Base-by-base conservation (phyloP, 768 basidiomycete species). In the Hypholoma sublateritium region DNA sequence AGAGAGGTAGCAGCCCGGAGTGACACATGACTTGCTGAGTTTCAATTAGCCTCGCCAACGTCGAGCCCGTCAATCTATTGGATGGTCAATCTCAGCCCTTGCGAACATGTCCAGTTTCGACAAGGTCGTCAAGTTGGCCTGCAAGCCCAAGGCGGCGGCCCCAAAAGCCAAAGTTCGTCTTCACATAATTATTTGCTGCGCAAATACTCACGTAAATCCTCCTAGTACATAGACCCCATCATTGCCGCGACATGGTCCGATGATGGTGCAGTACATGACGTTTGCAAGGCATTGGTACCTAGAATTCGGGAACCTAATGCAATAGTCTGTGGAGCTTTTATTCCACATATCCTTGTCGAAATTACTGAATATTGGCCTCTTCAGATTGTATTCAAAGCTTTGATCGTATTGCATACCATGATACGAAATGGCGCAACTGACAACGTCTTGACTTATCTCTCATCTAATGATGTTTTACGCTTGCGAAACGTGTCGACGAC, bases 221-320 rank as follows among this genome's bases (percentile, higher is more conserved):
- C 46, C 21, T 69, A 98, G 94, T 99, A 98, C 76, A 81, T 99
- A 59, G 95, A 98, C 77, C 87, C 92, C 21, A 94, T 99, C 71
- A 89, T 99, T 62, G 89, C 93, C 53, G 93, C 94, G 28, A 98
- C 96, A n/a, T 98, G 93, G 85, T 88, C 89, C 16, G 91, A 96
- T 57, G 96, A 98, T 66, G 95, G 95, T 24, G 86, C 93, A 43
- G 81, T 98, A 7, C 86, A 89, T 64, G 96, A 98, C 71, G 92
- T 98, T 62, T 93, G 93, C 77, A 91, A 88, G 68, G 89, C 95
- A 11, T 80, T 99, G 37, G 78, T 88, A 2, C 85, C 89, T 16
- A 82, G 93, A 43, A 82, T 99, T 58, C 82, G 91, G 21, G 97
- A 99, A 70, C 91, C 95, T 32, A 98, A 98, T 72, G 85, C 86